phyloP scores from a whole-genome alignment of 2,329 filamentous ascomycete species.

The Hirsutella minnesotensis region DNA sequence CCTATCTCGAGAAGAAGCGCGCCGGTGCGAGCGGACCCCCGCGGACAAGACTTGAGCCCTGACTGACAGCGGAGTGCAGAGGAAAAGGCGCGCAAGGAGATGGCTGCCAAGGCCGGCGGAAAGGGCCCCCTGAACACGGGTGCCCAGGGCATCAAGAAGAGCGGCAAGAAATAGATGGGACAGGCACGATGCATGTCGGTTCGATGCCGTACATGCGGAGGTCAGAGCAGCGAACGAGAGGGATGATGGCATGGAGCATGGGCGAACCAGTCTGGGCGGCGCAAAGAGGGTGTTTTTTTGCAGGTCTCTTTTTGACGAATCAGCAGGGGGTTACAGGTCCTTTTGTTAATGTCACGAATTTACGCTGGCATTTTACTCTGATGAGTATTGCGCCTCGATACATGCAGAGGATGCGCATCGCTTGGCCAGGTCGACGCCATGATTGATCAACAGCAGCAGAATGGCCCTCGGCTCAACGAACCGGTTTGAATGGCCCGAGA shows the following conservation, averaged over 20 bases:
- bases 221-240: background rate
- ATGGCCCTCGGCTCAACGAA: too few species aligned
- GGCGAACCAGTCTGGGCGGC: background rate
- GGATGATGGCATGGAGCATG: background rate
- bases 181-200: background rate
- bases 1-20: constrained; percentile 71
- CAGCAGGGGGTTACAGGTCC: too few species aligned
- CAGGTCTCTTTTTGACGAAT: background rate
- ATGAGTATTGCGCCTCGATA: too few species aligned
- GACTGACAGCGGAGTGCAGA: constrained; percentile 32
- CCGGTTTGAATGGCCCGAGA: too few species aligned
- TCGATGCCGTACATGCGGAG: background rate
- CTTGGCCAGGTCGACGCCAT: too few species aligned
- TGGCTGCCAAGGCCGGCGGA: constrained; percentile 70
- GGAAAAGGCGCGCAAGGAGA: constrained; percentile 73
- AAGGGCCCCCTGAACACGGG: constrained; percentile 84
- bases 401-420: too few species aligned
- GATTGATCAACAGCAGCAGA: too few species aligned
- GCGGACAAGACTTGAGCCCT: too few species aligned
- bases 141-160: constrained; percentile 91
- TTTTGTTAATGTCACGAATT: too few species aligned
- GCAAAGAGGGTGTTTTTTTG: background rate
- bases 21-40: constrained; percentile 62
- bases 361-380: too few species aligned
- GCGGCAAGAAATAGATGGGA: constrained; percentile 73